These are phyloP conservation scores for Sporothrix mexicana DNA, from an alignment of 2,329 filamentous ascomycete genomes.

Conservation along the genomic window DNA sequence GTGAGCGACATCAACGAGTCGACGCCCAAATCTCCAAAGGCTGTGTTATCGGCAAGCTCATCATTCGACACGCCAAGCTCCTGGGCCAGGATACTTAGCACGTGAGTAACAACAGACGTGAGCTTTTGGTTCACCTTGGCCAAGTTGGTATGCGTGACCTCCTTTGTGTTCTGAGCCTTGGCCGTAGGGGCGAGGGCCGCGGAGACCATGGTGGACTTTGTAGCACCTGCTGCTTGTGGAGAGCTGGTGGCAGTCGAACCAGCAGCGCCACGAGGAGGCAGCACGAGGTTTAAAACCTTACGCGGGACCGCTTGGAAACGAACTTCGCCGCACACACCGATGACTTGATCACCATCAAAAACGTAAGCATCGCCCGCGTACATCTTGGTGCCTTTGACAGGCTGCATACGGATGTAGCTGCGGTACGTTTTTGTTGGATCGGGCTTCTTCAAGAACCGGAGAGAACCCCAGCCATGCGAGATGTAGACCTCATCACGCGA, in stretches of 20 bases:
- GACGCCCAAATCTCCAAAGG: slow-evolving; percentile 63
- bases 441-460: slow-evolving; percentile 57
- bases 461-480: slow-evolving; percentile 64
- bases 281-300: slow-evolving; percentile 68
- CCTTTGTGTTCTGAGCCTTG: slow-evolving; percentile 47
- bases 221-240: slow-evolving; percentile 43
- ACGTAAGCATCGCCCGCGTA: slow-evolving; percentile 61
- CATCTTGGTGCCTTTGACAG: slow-evolving; percentile 57
- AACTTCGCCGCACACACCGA: slow-evolving; percentile 59
- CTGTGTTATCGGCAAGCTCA: slow-evolving; percentile 62
- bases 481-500: slow-evolving; percentile 63
- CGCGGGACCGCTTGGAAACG: slow-evolving; percentile 72
- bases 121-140: slow-evolving; percentile 58
- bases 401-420: slow-evolving; percentile 65
- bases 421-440: slow-evolving; percentile 56
- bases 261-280: slow-evolving; percentile 62
- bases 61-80: slow-evolving; percentile 61
- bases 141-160: slow-evolving; percentile 55
- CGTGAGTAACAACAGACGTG: slow-evolving; percentile 52
- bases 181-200: slow-evolving; percentile 44
- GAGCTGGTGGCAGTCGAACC: slow-evolving; percentile 44
- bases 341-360: slow-evolving; percentile 58
- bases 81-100: slow-evolving; percentile 60
- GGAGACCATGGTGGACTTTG: slow-evolving; percentile 43
- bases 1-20: slow-evolving; percentile 67